Evolutionary conservation across 257 asterid species (phyloP).

Genomic region (Solanum piurae): DNA sequence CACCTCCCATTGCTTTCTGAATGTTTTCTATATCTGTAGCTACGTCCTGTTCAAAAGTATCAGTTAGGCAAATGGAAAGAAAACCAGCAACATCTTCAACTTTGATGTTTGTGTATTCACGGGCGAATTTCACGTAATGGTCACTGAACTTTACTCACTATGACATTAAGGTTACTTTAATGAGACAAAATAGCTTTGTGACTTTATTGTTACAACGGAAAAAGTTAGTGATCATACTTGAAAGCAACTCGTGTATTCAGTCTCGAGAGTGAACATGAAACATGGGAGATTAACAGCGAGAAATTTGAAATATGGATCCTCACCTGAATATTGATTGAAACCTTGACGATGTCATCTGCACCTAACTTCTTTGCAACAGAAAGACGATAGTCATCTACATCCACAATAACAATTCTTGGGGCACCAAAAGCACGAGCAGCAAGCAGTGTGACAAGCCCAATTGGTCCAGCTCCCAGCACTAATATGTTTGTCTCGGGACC

Average conservation of each 20-base stretch:
- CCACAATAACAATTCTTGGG: constrained; percentile 63
- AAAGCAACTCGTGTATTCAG: neutral
- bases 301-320: neutral
- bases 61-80: neutral
- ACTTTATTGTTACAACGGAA: neutral
- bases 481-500: constrained; percentile 74
- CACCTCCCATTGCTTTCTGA: constrained; percentile 52
- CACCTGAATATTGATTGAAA: constrained; percentile 52
- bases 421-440: constrained; percentile 92
- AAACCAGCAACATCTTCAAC: neutral
- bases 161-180: neutral
- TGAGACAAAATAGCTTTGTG: neutral
- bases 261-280: neutral
- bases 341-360: constrained; percentile 60
- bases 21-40: constrained; percentile 48
- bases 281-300: neutral
- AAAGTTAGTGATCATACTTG: neutral
- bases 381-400: constrained; percentile 65
- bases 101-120: neutral
- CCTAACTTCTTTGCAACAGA: constrained; percentile 75
- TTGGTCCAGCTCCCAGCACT: constrained; percentile 94
- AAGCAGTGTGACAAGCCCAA: constrained; percentile 75
- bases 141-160: neutral
- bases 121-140: neutral
- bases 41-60: constrained; percentile 42